Percentiles rank a stretch among this genome's conserved stretches.
phyloP scores from a whole-genome alignment of 169 alveolate genomes.

The Miamiensis avidus region DNA sequence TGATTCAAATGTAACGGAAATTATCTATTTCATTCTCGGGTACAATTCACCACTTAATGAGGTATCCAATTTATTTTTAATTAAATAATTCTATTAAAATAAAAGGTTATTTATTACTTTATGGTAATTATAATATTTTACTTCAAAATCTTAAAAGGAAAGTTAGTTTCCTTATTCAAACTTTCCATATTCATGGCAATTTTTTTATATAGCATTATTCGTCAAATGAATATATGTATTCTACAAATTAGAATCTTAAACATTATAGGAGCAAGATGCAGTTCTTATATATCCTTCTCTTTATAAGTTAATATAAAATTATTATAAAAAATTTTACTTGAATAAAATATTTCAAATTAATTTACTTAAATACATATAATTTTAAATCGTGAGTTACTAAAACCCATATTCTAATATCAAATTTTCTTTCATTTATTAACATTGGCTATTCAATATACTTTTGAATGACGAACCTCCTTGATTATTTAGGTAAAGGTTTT shows the following conservation, averaged over 20 bases:
- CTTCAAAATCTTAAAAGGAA: slow-evolving; percentile 59
- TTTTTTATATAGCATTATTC: slow-evolving; percentile 72
- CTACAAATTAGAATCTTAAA: slow-evolving; percentile 29
- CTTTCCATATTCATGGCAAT: slow-evolving; percentile 60
- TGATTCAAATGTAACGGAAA: slow-evolving; percentile 54
- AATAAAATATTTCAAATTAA: neutral
- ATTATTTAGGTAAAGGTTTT: slow-evolving; percentile 2
- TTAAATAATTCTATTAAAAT: slow-evolving; percentile 26
- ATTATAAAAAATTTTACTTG: neutral
- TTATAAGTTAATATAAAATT: neutral
- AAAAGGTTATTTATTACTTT: neutral
- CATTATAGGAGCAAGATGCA: slow-evolving; percentile 52
- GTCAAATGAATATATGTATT: slow-evolving; percentile 75
- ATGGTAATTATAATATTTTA: too few relatives aligned
- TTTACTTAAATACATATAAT: slow-evolving; percentile 47
- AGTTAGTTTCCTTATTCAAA: slow-evolving; percentile 74
- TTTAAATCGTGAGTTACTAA: slow-evolving; percentile 47
- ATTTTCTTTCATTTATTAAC: slow-evolving; percentile 69
- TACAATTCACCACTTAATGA: slow-evolving; percentile 45
- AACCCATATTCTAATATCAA: slow-evolving; percentile 79
- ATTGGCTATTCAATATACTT: slow-evolving; percentile 77
- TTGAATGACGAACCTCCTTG: slow-evolving; percentile 55
- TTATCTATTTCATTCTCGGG: slow-evolving; percentile 61
- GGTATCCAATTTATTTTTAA: slow-evolving; percentile 36
- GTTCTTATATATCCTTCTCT: slow-evolving; percentile 74